Percentiles rank a stretch among this genome's conserved stretches.
These are phyloP conservation scores for Ambrosia artemisiifolia DNA, from an alignment of 129 eudicot species.

Conservation along the genomic window DNA sequence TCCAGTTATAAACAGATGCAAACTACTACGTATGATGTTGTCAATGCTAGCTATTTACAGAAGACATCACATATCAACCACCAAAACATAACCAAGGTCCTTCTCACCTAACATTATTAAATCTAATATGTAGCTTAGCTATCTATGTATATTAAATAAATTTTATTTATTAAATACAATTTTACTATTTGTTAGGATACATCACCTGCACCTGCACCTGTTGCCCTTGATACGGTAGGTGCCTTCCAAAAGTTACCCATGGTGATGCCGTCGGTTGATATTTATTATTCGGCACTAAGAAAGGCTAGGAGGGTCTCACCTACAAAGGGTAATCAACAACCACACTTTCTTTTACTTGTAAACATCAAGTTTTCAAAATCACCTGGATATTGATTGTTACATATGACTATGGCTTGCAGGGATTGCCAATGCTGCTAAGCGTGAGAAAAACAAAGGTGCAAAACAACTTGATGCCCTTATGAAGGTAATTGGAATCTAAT, in stretches of 20 bases:
- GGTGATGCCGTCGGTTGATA: slow-evolving; percentile 96
- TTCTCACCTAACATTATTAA: background rate
- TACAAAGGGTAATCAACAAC: slow-evolving; percentile 76
- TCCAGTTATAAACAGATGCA: slow-evolving; percentile 74
- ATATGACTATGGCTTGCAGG: slow-evolving; percentile 53
- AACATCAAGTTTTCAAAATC: background rate
- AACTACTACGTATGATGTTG: slow-evolving; percentile 63
- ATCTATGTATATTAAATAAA: background rate
- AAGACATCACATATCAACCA: slow-evolving; percentile 37
- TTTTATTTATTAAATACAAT: background rate
- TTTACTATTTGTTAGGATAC: slow-evolving; percentile 41
- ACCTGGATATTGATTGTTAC: slow-evolving; percentile 25
- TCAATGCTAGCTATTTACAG: slow-evolving; percentile 67
- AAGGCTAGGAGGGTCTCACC: slow-evolving; percentile 83
- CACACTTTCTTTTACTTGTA: background rate
- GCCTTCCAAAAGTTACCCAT: slow-evolving; percentile 96
- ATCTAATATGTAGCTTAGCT: background rate
- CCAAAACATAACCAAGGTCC: slow-evolving; percentile 43
- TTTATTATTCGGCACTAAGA: slow-evolving; percentile 64
- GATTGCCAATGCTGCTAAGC: slow-evolving; percentile 85
- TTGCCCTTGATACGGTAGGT: slow-evolving; percentile 51
- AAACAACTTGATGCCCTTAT: slow-evolving; percentile 95
- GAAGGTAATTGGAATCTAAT: slow-evolving; percentile 52
- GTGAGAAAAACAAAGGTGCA: slow-evolving; percentile 96
- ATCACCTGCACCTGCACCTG: slow-evolving; percentile 19